Conservation (phyloP, 2,329 filamentous ascomycete species). For the Penicillium concentricum region DNA sequence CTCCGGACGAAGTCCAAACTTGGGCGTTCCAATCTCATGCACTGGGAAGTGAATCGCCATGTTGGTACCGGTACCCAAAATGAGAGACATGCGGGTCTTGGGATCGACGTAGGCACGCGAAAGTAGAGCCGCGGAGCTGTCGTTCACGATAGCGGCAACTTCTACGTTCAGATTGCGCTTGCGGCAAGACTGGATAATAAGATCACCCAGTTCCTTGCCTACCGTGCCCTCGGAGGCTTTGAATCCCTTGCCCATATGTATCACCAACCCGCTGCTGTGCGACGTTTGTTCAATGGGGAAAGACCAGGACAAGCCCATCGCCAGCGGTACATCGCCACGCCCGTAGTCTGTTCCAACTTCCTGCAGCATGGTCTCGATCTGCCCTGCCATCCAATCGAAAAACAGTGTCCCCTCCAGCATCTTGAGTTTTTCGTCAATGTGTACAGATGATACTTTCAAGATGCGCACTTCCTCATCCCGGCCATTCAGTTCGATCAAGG, state of each 20-base stretch:
- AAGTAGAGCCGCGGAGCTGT: conserved; percentile 61
- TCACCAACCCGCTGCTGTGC: conserved; percentile 54
- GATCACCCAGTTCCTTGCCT: conserved; percentile 58
- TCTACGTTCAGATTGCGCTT: conserved; percentile 56
- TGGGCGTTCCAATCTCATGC: conserved; percentile 52
- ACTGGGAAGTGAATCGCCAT: conserved; percentile 62
- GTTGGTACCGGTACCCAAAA: conserved; percentile 65
- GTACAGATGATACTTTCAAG: conserved; percentile 53
- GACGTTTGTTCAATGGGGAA: conserved; percentile 67
- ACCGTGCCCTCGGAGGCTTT: conserved; percentile 58
- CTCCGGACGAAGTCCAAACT: conserved; percentile 56
- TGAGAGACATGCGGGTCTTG: conserved; percentile 61
- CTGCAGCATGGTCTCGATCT: conserved; percentile 56
- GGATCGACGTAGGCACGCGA: conserved; percentile 62
- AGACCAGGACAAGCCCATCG: conserved; percentile 65
- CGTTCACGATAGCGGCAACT: conserved; percentile 64
- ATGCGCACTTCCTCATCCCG: conserved; percentile 54
- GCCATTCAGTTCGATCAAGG: conserved; percentile 57
- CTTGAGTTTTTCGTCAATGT: conserved; percentile 58
- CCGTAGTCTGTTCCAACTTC: conserved; percentile 42
- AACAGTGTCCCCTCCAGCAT: conserved; percentile 56
- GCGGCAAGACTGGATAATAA: conserved; percentile 60
- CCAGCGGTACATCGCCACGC: conserved; percentile 42
- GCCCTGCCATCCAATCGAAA: conserved; percentile 66
- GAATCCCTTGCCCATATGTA: conserved; percentile 67